These are phyloP conservation scores for Excoecaria agallocha DNA, from an alignment of 345 rosid genomes.

Conservation along the genomic window DNA sequence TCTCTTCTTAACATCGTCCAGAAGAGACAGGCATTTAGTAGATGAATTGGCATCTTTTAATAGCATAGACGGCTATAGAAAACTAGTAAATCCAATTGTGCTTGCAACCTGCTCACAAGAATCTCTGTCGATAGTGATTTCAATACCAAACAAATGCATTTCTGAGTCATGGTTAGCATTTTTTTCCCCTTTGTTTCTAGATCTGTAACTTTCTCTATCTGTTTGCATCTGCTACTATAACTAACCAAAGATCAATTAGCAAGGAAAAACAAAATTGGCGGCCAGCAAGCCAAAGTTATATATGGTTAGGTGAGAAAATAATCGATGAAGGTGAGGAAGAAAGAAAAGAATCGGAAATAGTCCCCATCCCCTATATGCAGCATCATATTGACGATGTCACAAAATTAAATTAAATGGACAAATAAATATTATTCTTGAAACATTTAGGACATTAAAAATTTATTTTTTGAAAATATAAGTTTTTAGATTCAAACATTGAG, in stretches of 20 bases:
- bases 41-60: conserved; percentile 37
- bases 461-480: too few species aligned
- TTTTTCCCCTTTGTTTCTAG: neutral
- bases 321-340: too few species aligned
- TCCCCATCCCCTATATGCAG: too few species aligned
- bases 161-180: conserved; percentile 27
- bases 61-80: conserved; percentile 31
- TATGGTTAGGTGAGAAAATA: too few species aligned
- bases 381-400: too few species aligned
- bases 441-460: too few species aligned
- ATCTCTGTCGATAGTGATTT: conserved; percentile 39
- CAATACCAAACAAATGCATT: conserved; percentile 45
- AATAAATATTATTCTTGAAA: too few species aligned
- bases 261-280: neutral
- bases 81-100: conserved; percentile 36
- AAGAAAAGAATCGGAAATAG: too few species aligned
- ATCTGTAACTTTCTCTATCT: neutral
- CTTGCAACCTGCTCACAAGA: conserved; percentile 40
- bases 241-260: neutral
- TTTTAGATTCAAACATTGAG: too few species aligned
- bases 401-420: too few species aligned
- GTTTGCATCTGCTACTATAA: neutral
- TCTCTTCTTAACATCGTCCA: conserved; percentile 28
- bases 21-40: conserved; percentile 24
- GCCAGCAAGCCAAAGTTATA: too few species aligned